A percentile compares a stretch with the other conserved stretches of the same genome.
These are phyloP conservation scores for Mycena floridula DNA, from an alignment of 768 basidiomycete species.

Conservation along the genomic window DNA sequence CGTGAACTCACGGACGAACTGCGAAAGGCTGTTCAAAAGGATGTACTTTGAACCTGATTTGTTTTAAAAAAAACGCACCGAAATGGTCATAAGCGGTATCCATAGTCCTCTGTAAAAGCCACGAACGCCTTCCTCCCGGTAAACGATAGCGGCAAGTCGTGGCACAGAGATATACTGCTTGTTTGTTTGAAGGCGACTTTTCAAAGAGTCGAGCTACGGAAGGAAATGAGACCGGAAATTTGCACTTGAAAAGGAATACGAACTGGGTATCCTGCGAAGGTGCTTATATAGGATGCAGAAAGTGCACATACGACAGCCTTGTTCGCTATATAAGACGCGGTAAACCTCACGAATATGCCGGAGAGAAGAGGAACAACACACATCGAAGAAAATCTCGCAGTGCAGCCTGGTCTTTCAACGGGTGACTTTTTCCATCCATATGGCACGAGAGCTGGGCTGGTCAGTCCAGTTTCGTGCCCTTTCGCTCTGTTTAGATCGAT, in stretches of 20 bases:
- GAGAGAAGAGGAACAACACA: too few species aligned
- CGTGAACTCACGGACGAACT: slow-evolving; percentile 80
- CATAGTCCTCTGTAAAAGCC: slow-evolving; percentile 90
- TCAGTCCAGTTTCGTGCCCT: too few species aligned
- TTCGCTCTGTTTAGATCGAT: too few species aligned
- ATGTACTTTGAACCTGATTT: too few species aligned
- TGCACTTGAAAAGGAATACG: slow-evolving; percentile 7
- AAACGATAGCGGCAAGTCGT: slow-evolving; percentile 63
- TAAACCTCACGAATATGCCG: too few species aligned
- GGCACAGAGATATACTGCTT: slow-evolving; percentile 71
- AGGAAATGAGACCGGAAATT: not conserved
- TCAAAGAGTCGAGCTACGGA: slow-evolving; percentile 82
- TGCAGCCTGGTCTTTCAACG: slow-evolving; percentile 55
- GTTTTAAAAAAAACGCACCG: too few species aligned
- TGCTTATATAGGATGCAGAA: slow-evolving; percentile 87
- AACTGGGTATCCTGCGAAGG: slow-evolving; percentile 87
- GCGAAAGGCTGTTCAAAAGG: too few species aligned
- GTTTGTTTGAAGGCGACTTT: slow-evolving; percentile 86
- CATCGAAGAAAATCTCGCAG: slow-evolving; percentile 65
- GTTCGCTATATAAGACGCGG: slow-evolving; percentile 46
- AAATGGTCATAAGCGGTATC: slow-evolving; percentile 93
- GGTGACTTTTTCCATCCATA: slow-evolving; percentile 78
- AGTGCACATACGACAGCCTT: slow-evolving; percentile 88
- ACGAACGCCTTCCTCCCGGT: slow-evolving; percentile 77
- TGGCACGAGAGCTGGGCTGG: too few species aligned